phyloP scores from a whole-genome alignment of 805 yeast species.

The Torulaspora gathmanii region DNA sequence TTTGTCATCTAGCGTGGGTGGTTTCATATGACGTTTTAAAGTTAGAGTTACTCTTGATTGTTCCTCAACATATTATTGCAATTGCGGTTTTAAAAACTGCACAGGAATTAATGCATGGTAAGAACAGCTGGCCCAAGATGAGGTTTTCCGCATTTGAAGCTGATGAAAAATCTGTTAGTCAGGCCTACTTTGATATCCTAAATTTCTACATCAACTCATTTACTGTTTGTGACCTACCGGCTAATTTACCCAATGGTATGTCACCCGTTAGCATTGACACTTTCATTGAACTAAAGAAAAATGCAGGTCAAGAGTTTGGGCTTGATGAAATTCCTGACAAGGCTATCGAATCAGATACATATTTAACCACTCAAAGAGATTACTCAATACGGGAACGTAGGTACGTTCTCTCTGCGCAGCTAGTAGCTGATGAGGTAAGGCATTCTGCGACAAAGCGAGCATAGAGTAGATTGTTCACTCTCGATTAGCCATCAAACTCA shows the following conservation, averaged over 20 bases:
- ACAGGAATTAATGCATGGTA: slow-evolving; percentile 40
- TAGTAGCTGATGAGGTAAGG: slow-evolving; percentile 19
- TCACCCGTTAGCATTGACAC: slow-evolving; percentile 28
- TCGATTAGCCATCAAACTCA: slow-evolving; percentile 32
- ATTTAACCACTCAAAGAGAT: slow-evolving; percentile 38
- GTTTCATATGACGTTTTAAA: slow-evolving; percentile 67
- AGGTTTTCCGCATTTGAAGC: slow-evolving; percentile 29
- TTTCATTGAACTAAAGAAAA: slow-evolving; percentile 43
- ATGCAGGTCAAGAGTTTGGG: slow-evolving; percentile 38
- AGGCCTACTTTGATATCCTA: slow-evolving; percentile 53
- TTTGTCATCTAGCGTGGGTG: slow-evolving; percentile 63
- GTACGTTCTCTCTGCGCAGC: slow-evolving; percentile 41
- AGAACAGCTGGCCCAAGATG: slow-evolving; percentile 19
- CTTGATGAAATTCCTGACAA: slow-evolving; percentile 28
- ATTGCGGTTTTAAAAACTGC: slow-evolving; percentile 62
- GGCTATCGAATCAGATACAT: slow-evolving; percentile 43
- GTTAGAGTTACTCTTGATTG: slow-evolving; percentile 61
- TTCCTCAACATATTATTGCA: slow-evolving; percentile 75
- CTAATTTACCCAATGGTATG: slow-evolving; percentile 33
- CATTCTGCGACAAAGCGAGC: neutral
- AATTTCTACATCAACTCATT: slow-evolving; percentile 58
- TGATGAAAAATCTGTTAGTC: slow-evolving; percentile 36
- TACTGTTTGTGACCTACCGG: slow-evolving; percentile 47
- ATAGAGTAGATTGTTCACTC: neutral
- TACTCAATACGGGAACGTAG: slow-evolving; percentile 44